Evolutionary conservation across 2,329 filamentous ascomycete species (phyloP).

Genomic region (Emericellopsis cladophorae): DNA sequence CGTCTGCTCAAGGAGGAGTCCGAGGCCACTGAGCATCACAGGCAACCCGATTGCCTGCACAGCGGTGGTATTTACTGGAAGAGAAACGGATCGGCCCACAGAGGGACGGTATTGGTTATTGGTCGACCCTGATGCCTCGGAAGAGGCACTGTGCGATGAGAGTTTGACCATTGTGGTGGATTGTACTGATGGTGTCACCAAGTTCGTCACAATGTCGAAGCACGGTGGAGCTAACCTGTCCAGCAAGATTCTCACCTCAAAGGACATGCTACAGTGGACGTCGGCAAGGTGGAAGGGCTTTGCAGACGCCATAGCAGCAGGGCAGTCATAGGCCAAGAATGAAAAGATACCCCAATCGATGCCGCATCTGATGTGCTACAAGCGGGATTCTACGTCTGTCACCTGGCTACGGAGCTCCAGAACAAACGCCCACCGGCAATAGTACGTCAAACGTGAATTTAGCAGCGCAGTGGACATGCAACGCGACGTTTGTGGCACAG

Average conservation of each 20-base stretch:
- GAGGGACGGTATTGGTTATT: conserved; percentile 58
- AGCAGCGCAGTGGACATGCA: too few species aligned
- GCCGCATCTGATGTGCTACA: not conserved
- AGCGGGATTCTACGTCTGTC: too few species aligned
- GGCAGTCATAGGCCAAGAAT: conserved; percentile 13
- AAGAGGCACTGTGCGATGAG: conserved; percentile 78
- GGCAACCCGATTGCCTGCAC: conserved; percentile 66
- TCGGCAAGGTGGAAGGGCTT: conserved; percentile 22
- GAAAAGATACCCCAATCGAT: conserved; percentile 12
- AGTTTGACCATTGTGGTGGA: conserved; percentile 75
- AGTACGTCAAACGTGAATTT: too few species aligned
- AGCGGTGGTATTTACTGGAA: conserved; percentile 64
- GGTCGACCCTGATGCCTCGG: conserved; percentile 78
- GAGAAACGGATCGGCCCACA: conserved; percentile 31
- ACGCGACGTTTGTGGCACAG: not conserved
- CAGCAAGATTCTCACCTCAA: conserved; percentile 51
- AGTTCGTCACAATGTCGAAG: conserved; percentile 67
- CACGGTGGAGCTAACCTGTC: conserved; percentile 63
- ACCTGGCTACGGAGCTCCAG: conserved; percentile 1
- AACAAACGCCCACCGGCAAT: conserved; percentile 1
- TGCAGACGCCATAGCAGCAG: conserved; percentile 13
- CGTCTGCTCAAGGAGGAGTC: conserved; percentile 53
- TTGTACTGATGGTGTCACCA: conserved; percentile 33
- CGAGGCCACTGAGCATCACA: conserved; percentile 43
- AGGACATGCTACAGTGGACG: conserved; percentile 31